These are phyloP conservation scores for Incumbomyces delicatus DNA, from an alignment of 2,329 filamentous ascomycete genomes.

Conservation along the genomic window DNA sequence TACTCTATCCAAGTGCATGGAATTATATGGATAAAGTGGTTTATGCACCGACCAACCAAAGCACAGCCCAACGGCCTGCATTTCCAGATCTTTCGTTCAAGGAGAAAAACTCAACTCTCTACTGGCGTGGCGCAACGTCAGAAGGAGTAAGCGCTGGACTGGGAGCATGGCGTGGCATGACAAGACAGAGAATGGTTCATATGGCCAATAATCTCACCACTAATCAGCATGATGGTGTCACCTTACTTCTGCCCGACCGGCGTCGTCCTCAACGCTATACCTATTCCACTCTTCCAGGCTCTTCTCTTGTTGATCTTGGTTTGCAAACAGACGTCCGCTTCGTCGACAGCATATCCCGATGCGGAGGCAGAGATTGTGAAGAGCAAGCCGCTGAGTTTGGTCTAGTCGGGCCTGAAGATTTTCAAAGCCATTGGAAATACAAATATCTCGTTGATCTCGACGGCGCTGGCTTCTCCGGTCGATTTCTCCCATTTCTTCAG, in stretches of 20 bases:
- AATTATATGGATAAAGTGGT: constrained; percentile 51
- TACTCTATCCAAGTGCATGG: constrained; percentile 59
- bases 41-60: constrained; percentile 41
- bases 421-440: constrained; percentile 52
- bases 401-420: constrained; percentile 36
- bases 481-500: constrained; percentile 55
- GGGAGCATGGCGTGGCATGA: constrained; percentile 57
- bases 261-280: constrained; percentile 35
- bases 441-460: constrained; percentile 66
- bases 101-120: constrained; percentile 55
- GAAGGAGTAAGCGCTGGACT: constrained; percentile 39
- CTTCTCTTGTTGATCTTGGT: constrained; percentile 33
- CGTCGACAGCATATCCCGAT: constrained; percentile 48
- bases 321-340: constrained; percentile 54
- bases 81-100: constrained; percentile 46
- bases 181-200: constrained; percentile 61
- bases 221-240: constrained; percentile 28
- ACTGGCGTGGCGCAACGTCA: constrained; percentile 64
- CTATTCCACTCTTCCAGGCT: constrained; percentile 45
- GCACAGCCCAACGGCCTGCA: background rate
- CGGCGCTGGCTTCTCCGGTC: constrained; percentile 55
- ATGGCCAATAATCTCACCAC: constrained; percentile 51
- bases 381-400: constrained; percentile 46
- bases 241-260: constrained; percentile 46
- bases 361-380: constrained; percentile 43